A percentile compares a stretch with the other conserved stretches of the same genome.
phyloP scores from a whole-genome alignment of 768 basidiomycete genomes.

The Psilocybe tampanensis region DNA sequence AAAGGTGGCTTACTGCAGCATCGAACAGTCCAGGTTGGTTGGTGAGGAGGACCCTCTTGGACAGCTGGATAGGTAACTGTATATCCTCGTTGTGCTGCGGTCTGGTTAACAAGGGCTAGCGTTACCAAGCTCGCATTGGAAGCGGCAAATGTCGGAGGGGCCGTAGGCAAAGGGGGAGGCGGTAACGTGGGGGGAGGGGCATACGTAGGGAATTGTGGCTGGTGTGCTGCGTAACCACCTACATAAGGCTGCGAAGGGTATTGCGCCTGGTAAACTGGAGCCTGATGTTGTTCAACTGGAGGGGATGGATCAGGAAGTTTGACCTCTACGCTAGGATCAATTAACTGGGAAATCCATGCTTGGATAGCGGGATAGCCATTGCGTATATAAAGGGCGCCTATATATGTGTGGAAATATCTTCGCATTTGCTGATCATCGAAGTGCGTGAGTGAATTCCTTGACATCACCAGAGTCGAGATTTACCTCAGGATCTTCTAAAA shows the following conservation, averaged over 20 bases:
- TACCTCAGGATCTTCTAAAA: slow-evolving; percentile 21
- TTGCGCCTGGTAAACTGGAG: slow-evolving; percentile 8
- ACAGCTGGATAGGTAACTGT: slow-evolving; percentile 49
- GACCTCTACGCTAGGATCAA: slow-evolving; percentile 45
- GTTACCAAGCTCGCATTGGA: slow-evolving; percentile 34
- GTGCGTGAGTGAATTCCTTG: neutral
- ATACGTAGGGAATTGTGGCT: slow-evolving; percentile 11
- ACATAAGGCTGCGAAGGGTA: slow-evolving; percentile 14
- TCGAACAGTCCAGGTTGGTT: slow-evolving; percentile 57
- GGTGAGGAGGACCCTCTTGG: slow-evolving; percentile 52
- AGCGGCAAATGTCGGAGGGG: slow-evolving; percentile 7
- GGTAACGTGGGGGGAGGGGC: slow-evolving; percentile 37
- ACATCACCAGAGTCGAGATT: neutral
- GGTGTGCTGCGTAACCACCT: neutral
- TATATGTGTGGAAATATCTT: slow-evolving; percentile 58
- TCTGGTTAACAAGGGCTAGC: slow-evolving; percentile 54
- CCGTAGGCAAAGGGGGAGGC: slow-evolving; percentile 13
- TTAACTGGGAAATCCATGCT: slow-evolving; percentile 59
- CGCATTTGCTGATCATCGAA: slow-evolving; percentile 50
- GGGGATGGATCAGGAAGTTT: slow-evolving; percentile 12
- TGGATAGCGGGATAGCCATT: slow-evolving; percentile 52
- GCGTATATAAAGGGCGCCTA: slow-evolving; percentile 68
- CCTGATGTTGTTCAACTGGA: neutral
- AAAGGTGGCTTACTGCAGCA: slow-evolving; percentile 48
- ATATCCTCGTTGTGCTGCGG: slow-evolving; percentile 47